Base-by-base conservation (phyloP, 331 rosid genomes). In the Arachis monticola region DNA sequence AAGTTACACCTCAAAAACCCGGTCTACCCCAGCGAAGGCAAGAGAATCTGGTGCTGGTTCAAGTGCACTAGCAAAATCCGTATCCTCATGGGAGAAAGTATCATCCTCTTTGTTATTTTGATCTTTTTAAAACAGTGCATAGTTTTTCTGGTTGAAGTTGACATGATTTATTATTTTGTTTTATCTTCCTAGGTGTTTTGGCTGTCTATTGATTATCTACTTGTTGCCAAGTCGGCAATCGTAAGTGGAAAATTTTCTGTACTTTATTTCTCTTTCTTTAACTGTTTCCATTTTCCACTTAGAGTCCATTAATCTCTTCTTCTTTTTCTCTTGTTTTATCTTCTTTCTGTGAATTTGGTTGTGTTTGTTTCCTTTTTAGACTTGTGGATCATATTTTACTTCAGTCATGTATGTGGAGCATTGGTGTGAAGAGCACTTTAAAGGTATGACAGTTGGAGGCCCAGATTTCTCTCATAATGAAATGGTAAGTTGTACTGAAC, bases 351-450 rank as follows among this genome's bases (percentile, higher is more conserved):
- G 59, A 57, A 60, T 69, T 61, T 72, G 57, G 13, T 60, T 50
- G 78, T 79, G 76, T 59, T 78, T 40, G 30, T 71, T 73, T 27
- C 67, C n/a, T 30, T 52, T 13, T 82, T 65, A 93, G 97, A 75
- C 80, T 70, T 93, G 94, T 80, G 96, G 98, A 48, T 91, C 92
- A 45, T 89, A 88, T 89, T 89, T 93, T 84, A 89, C 96, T 56
- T 82, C 97, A 13, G 72, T 89, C 72, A 83, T 93, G 94, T 93
- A 89, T 35, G 96, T 91, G 80, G 98, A 93, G 79, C 87, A 93
- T 81, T 91, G 98, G 98, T 93, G 98, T 45, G 89, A 93, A 85
- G 97, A 93, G 82, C 85, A 87, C 77, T 88, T 91, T 84, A 88
- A 78, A 67, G 79, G 83, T 80, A 79, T 91, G 83, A 87, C 93